phyloP scores from a whole-genome alignment of 2,329 filamentous ascomycete genomes.

The Epichloe festucae region DNA sequence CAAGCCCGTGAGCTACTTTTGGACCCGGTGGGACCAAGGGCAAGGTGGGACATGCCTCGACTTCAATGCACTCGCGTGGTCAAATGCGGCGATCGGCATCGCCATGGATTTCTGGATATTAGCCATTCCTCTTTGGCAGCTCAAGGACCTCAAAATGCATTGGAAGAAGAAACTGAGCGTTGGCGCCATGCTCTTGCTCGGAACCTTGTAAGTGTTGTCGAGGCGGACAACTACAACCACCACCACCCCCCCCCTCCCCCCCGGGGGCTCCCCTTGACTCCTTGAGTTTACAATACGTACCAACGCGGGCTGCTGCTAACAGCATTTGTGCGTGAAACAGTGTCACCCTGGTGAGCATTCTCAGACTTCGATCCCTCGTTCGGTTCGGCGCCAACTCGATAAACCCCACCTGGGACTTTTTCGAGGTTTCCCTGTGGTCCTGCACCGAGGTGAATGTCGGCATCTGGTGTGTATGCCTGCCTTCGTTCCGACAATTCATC shows the following conservation, averaged over 20 bases:
- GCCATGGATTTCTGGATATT: slow-evolving; percentile 27
- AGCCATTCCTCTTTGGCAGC: slow-evolving; percentile 22
- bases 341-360: slow-evolving; percentile 13
- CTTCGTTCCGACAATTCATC: slow-evolving; percentile 6
- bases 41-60: slow-evolving; percentile 24
- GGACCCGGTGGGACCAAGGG: slow-evolving; percentile 26
- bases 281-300: no score
- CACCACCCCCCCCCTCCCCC: no score
- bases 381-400: slow-evolving; percentile 8
- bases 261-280: no score
- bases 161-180: slow-evolving; percentile 27
- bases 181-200: slow-evolving; percentile 26
- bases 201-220: slow-evolving; percentile 18
- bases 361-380: slow-evolving; percentile 12
- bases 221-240: no score
- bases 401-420: slow-evolving; percentile 15
- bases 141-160: slow-evolving; percentile 17
- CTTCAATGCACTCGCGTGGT: slow-evolving; percentile 23
- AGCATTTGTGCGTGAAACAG: slow-evolving; percentile 1
- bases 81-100: slow-evolving; percentile 26
- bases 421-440: slow-evolving; percentile 14
- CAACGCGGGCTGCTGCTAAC: no score
- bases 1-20: slow-evolving; percentile 24
- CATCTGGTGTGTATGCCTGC: slow-evolving; percentile 12
- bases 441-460: slow-evolving; percentile 13